Evolutionary conservation across 306 rosid species (phyloP).

Genomic region (Casuarina glauca): DNA sequence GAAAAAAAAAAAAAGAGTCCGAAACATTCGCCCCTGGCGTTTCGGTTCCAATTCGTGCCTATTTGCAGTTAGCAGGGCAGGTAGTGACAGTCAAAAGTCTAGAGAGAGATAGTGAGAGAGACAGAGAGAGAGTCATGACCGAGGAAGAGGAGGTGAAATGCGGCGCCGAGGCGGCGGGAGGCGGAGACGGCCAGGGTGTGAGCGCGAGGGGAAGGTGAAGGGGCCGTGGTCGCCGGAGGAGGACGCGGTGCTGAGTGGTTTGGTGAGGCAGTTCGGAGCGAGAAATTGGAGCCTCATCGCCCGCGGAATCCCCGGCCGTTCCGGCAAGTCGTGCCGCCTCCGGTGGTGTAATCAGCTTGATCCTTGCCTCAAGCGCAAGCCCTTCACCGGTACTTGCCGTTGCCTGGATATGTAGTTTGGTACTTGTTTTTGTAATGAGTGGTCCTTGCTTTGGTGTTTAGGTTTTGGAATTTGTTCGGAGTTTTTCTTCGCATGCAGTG

Average conservation of each 20-base stretch:
- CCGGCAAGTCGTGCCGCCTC: conserved; percentile 89
- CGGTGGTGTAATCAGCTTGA: conserved; percentile 90
- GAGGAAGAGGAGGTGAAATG: conserved; percentile 11
- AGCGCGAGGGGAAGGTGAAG: conserved; percentile 40
- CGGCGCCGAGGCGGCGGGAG: conserved; percentile 7
- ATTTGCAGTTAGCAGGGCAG: conserved; percentile 33
- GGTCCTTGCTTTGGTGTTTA: too few species aligned
- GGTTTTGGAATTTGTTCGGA: too few species aligned
- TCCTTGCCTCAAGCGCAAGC: conserved; percentile 77
- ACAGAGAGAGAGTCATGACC: conserved; percentile 11
- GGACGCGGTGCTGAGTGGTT: conserved; percentile 50
- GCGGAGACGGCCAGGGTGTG: background rate
- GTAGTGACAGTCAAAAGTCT: background rate
- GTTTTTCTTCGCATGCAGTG: too few species aligned
- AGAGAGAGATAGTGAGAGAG: too few species aligned
- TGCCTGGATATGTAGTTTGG: background rate
- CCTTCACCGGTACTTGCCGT: conserved; percentile 58
- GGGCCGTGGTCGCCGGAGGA: conserved; percentile 80
- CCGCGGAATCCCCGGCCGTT: conserved; percentile 68
- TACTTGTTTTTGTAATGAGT: background rate
- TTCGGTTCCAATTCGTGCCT: background rate
- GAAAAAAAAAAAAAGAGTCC: background rate
- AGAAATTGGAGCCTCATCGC: conserved; percentile 84
- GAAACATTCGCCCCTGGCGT: conserved; percentile 8
- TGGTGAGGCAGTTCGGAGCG: conserved; percentile 70